Base-by-base conservation (phyloP, 1,139 yeast genomes). In the Pichia cactophila region DNA sequence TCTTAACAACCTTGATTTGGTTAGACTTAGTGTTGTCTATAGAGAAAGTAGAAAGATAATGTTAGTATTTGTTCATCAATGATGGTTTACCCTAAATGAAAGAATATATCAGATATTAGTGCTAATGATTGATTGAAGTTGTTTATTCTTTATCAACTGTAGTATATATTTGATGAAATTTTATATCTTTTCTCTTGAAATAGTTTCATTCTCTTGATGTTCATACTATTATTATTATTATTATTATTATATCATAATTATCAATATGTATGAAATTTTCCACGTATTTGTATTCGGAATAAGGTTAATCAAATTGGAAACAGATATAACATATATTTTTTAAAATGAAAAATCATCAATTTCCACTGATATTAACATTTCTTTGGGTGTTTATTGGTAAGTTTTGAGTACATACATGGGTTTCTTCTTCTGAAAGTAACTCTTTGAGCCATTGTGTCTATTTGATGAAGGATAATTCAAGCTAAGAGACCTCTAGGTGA, bases 1-100 rank as follows among this genome's bases (percentile, higher is more conserved):
- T 92, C 86, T 89, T 92, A 69, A 90, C 95, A 77, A 90, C 94
- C 92, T 87, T 89, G 81, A 90, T 90, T 83, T 85, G 86, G 96
- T 92, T 92, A 67, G 97, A 90, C 77, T 83, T 86, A 83, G 97
- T 88, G 95, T 90, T 90, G 95, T 88, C 89, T 81, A 41, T 17
- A 44, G n/a, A 29, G 41, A 49, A 45, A 72, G 47, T 62, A 50
- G 10, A 29, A 8, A 10, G 26, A 20, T 4, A 31, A 53, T 53
- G 61, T 58, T 60, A 60, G 61, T 59, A 59, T 44, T 43, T 26
- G 29, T 26, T 38, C 5, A 9, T 17, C 16, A 14, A 16, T 35
- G 23, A 31, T 14, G 10, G 20, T 33, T 14, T 10, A 35, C 14
- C 8, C 14, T 31, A 20, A n/a, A 8, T 7, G 23, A 4, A 23